Conservation (phyloP, 306 rosid species). For the Coriaria nepalensis region DNA sequence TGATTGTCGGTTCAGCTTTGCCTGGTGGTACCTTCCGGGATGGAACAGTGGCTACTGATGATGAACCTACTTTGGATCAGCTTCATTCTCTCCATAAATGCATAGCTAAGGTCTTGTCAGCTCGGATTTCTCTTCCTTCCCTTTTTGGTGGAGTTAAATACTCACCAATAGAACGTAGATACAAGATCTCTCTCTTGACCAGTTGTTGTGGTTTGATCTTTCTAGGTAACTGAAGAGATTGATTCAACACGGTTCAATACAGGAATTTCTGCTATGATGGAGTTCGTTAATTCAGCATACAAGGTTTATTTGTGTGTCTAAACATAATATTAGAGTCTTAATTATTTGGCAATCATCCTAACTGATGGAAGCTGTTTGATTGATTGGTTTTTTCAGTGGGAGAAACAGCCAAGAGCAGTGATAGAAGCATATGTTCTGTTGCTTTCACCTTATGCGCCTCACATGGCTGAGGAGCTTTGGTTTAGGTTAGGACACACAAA, state of each 20-base stretch:
- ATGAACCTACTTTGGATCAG: slow-evolving; percentile 67
- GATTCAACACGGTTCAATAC: slow-evolving; percentile 90
- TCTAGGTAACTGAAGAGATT: slow-evolving; percentile 89
- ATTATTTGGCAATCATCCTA: no score
- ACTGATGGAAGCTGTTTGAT: no score
- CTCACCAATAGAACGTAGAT: background rate
- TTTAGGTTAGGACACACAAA: slow-evolving; percentile 71
- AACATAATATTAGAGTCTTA: no score
- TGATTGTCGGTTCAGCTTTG: slow-evolving; percentile 69
- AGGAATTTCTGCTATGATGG: slow-evolving; percentile 99
- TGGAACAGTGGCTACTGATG: slow-evolving; percentile 67
- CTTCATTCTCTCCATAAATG: slow-evolving; percentile 84
- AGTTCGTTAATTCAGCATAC: slow-evolving; percentile 76
- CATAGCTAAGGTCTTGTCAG: slow-evolving; percentile 68
- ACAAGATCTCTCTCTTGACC: slow-evolving; percentile 15
- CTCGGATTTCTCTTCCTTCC: slow-evolving; percentile 7
- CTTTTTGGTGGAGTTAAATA: background rate
- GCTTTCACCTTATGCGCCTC: slow-evolving; percentile 93
- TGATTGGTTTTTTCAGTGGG: slow-evolving; percentile 98
- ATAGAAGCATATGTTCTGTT: slow-evolving; percentile 70
- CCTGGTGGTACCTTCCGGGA: slow-evolving; percentile 67
- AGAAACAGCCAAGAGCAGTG: slow-evolving; percentile 58
- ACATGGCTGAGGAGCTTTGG: slow-evolving; percentile 96
- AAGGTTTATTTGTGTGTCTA: slow-evolving; percentile 33
- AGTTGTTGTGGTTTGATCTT: slow-evolving; percentile 20